Evolutionary conservation across 106 monocot genomes (phyloP), one percentile per base, ranked within the genome.

Genomic region (Gastrodia elata): DNA sequence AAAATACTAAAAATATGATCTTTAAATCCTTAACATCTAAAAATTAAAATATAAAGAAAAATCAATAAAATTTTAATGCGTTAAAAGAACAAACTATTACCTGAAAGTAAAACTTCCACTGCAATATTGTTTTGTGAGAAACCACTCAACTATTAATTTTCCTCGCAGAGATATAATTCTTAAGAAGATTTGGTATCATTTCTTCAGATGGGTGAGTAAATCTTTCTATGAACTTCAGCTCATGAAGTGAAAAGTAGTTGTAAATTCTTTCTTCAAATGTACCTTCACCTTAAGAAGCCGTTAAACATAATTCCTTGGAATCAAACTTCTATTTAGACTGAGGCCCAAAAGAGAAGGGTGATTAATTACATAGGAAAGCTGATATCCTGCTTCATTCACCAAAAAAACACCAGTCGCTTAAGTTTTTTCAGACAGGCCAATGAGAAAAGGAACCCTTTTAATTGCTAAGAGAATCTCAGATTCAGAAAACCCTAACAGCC

Each of bases 311-410:
- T 26, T 24, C 40, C 64, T 11, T 30, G 75, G 75, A n/a, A 65
- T 43, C 64, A 75, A 41, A 38, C 75, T 75, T 36, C 56, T 75
- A 22, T n/a, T 37, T 64, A 75, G 41, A 33, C 75, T 75, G 4
- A 64, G 56, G 16, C 39, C 10, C 20, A 75, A 18, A 38, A 75
- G 16, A 18, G 38, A 11, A 8, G 75, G 75, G 16, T 65, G n/a
- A 2, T 6, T 2, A 28, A 22, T 55, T 39, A 75, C 28, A 25
- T 75, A 75, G 4, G 26, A 38, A 0, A 22, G 61, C 1, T 20
- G 2, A 41, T 64, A 75, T 15, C 75, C 75, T 28, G 14, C 64
- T 41, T 33, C 37, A 13, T 42, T 22, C 36, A 59, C 41, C 39
- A 75, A 64, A 30, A 64, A 75, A 1, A 25, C 9, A 15, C 39